These are phyloP conservation scores for Coprinopsis strossmayeri DNA, from an alignment of 768 basidiomycete genomes.

Conservation along the genomic window DNA sequence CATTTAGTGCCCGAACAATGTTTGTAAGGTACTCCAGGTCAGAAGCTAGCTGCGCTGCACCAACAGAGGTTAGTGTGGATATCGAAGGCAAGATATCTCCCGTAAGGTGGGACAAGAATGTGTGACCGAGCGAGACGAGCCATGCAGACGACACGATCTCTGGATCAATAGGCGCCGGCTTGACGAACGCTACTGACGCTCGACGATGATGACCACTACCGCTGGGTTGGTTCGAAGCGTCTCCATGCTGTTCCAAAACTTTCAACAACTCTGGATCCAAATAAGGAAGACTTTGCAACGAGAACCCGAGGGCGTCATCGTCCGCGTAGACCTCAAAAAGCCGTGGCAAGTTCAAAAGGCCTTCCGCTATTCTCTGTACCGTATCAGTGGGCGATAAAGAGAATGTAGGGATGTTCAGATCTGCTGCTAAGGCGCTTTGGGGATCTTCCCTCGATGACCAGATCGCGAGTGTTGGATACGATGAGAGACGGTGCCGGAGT, in stretches of 20 bases:
- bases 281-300: slow-evolving; percentile 74
- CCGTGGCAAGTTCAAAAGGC: slow-evolving; percentile 87
- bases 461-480: slow-evolving; percentile 60
- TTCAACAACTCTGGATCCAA: slow-evolving; percentile 51
- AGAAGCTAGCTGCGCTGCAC: slow-evolving; percentile 77
- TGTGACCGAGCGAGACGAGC: slow-evolving; percentile 85
- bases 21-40: slow-evolving; percentile 90
- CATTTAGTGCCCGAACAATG: slow-evolving; percentile 85
- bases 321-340: slow-evolving; percentile 93
- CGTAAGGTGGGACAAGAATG: slow-evolving; percentile 72
- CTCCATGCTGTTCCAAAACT: slow-evolving; percentile 28
- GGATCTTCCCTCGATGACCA: slow-evolving; percentile 58
- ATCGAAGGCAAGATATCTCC: slow-evolving; percentile 66
- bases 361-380: slow-evolving; percentile 86
- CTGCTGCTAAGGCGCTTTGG: slow-evolving; percentile 34
- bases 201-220: slow-evolving; percentile 12
- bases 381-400: slow-evolving; percentile 87
- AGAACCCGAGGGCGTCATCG: slow-evolving; percentile 87
- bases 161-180: slow-evolving; percentile 43
- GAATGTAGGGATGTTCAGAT: slow-evolving; percentile 81
- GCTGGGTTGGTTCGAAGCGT: slow-evolving; percentile 20
- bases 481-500: slow-evolving; percentile 60
- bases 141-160: slow-evolving; percentile 86
- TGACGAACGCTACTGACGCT: slow-evolving; percentile 16
- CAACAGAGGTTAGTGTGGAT: slow-evolving; percentile 49